Base-by-base conservation (phyloP, 2,329 filamentous ascomycete species). In the Cladophialophora psammophila region DNA sequence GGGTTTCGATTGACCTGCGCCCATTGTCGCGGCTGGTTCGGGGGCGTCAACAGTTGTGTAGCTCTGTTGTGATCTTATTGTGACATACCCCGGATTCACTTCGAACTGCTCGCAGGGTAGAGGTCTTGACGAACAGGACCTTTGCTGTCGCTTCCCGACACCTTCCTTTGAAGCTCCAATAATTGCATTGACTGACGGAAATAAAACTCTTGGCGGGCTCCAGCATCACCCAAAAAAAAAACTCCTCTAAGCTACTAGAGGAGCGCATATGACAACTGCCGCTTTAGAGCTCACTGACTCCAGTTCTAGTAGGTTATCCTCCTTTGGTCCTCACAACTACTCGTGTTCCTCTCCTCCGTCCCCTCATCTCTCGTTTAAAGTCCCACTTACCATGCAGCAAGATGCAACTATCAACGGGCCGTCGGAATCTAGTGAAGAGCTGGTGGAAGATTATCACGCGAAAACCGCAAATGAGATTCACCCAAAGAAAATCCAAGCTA, bases 1-100 rank as follows among this genome's bases (percentile, higher is more conserved):
- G 73, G 85, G 84, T 80, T 88, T 89, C 61, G 87, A 90, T 79
- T 83, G 83, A 73, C 86, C 86, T 75, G 84, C 83, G 77, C 87
- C 87, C 87, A 90, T 90, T 77, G 60, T 70, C 38, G 59, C 58
- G 53, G 45, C 40, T 32, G 50, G 13, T 34, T 3, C 8, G 52
- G 52, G 31, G 10, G n/a, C 12, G 18, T 50, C 15, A 26, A 26
- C 45, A 50, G 45, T 26, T 50, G 45, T 9, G 5, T 50, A 9
- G 6, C 5, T 15, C n/a, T 35, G 31, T 34, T 50, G 6, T 12
- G 32, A 36, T 13, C 18, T 34, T 32, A 50, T 20, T 34, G 34
- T 50, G 57, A 60, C 57, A 60, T 60, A 60, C 57, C 57, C 57
- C 20, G 31, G 45, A 34, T 31, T 32, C 26, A 60, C 26, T 50